Conservation (phyloP, 2,329 filamentous ascomycete genomes). For the Sclerotinia trifoliorum region DNA sequence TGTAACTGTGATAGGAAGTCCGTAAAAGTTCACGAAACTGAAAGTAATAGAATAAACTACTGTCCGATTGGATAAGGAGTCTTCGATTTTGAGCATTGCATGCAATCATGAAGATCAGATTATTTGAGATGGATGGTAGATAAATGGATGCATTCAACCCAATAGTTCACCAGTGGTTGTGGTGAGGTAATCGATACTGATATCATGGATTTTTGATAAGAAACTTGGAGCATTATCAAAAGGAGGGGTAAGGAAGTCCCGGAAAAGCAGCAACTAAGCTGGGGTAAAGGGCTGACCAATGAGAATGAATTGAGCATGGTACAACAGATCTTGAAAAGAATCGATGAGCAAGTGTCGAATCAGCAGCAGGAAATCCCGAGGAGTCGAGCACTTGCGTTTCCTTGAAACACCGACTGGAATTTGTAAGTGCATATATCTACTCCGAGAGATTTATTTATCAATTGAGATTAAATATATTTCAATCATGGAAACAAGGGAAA, state of each 20-base stretch:
- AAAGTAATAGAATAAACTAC: not conserved
- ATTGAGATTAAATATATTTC: not conserved
- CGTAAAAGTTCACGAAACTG: not conserved
- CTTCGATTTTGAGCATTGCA: not conserved
- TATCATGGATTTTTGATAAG: conserved; percentile 15
- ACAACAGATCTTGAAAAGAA: not conserved
- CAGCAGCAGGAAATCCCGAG: not conserved
- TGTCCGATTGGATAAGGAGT: not conserved
- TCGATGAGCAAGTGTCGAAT: not conserved
- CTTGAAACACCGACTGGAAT: not conserved
- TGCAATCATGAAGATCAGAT: conserved; percentile 7
- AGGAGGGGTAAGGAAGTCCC: conserved; percentile 5
- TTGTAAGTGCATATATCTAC: not conserved
- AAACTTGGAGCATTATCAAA: conserved; percentile 19
- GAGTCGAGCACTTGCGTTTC: not conserved
- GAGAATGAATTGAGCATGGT: not conserved
- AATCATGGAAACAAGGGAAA: not conserved
- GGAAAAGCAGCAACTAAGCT: not conserved
- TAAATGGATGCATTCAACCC: not conserved
- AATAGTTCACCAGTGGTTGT: not conserved
- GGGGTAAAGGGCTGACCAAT: not conserved
- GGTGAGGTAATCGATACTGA: conserved; percentile 23
- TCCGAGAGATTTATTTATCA: not conserved
- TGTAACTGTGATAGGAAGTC: conserved; percentile 18
- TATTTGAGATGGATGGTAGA: not conserved